A percentile compares a stretch with the other conserved stretches of the same genome.
Evolutionary conservation across 1,139 yeast genomes (phyloP).

Genomic region (Nematodospora anomalae): DNA sequence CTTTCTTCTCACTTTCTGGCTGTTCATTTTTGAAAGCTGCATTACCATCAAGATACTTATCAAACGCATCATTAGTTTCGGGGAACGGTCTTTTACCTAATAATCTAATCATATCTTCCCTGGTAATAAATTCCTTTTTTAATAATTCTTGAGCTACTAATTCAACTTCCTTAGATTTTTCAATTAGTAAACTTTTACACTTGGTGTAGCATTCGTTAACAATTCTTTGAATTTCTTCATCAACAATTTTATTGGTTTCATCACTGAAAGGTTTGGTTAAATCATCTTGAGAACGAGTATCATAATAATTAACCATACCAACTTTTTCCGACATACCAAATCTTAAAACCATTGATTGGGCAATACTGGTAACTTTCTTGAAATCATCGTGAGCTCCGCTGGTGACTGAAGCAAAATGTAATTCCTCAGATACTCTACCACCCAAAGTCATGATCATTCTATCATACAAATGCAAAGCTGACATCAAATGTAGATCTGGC

Average conservation of each 20-base stretch:
- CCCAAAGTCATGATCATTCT: conserved; percentile 97
- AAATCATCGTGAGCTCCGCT: conserved; percentile 97
- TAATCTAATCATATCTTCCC: conserved; percentile 86
- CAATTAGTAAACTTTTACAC: conserved; percentile 68
- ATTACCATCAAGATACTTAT: conserved; percentile 61
- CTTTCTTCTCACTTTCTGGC: conserved; percentile 26
- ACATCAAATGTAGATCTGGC: conserved; percentile 82
- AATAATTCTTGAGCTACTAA: conserved; percentile 84
- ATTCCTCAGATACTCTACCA: conserved; percentile 93
- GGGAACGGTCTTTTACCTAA: conserved; percentile 90
- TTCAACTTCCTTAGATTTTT: conserved; percentile 72
- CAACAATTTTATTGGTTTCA: conserved; percentile 76
- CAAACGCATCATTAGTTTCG: conserved; percentile 90
- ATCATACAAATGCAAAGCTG: conserved; percentile 76
- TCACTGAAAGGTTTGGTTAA: conserved; percentile 91
- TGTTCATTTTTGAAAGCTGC: conserved; percentile 36
- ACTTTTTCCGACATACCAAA: conserved; percentile 88
- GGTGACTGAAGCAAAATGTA: conserved; percentile 85
- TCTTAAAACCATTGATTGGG: conserved; percentile 87
- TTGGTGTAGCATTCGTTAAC: conserved; percentile 73
- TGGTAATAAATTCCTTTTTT: conserved; percentile 79
- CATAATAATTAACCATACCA: conserved; percentile 75
- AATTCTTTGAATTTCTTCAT: conserved; percentile 78
- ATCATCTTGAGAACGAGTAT: conserved; percentile 55
- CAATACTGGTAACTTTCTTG: conserved; percentile 94